These are phyloP conservation scores for Aschersonia sp. DNA, from an alignment of 2,329 filamentous ascomycete genomes.

Conservation along the genomic window DNA sequence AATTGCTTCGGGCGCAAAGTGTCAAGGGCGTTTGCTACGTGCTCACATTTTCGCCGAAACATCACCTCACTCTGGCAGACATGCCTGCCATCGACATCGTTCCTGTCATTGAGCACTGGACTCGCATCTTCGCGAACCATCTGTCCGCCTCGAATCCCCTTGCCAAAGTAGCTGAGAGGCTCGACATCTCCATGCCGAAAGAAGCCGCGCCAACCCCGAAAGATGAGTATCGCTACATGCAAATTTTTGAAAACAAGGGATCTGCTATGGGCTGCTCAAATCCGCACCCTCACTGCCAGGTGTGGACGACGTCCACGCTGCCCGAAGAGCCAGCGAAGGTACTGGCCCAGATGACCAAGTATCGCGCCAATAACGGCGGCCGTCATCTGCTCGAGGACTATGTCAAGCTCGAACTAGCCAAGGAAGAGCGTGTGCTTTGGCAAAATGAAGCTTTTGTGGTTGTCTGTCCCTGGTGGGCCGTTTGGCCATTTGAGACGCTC, in stretches of 20 bases:
- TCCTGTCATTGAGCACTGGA: conserved; percentile 81
- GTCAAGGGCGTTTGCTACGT: conserved; percentile 97
- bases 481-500: conserved; percentile 95
- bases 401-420: conserved; percentile 64
- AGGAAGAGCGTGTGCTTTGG: conserved; percentile 74
- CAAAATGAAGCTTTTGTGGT: conserved; percentile 76
- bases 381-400: conserved; percentile 77
- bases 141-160: conserved; percentile 59
- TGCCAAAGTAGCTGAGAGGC: conserved; percentile 21
- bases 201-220: conserved; percentile 33
- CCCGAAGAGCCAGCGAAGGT: conserved; percentile 82
- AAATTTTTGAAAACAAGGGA: conserved; percentile 99
- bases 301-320: conserved; percentile 85
- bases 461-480: conserved; percentile 93
- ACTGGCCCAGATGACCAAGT: conserved; percentile 62
- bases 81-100: conserved; percentile 64
- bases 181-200: conserved; percentile 22
- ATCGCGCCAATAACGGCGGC: conserved; percentile 56
- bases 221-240: conserved; percentile 87
- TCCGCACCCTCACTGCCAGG: conserved; percentile 90
- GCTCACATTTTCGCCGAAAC: conserved; percentile 79
- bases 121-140: conserved; percentile 72
- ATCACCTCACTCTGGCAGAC: conserved; percentile 87
- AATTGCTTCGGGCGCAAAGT: conserved; percentile 67
- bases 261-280: conserved; percentile 98